phyloP scores from a whole-genome alignment of 139 green algal genomes.

The Diplosphaera chodatii region DNA sequence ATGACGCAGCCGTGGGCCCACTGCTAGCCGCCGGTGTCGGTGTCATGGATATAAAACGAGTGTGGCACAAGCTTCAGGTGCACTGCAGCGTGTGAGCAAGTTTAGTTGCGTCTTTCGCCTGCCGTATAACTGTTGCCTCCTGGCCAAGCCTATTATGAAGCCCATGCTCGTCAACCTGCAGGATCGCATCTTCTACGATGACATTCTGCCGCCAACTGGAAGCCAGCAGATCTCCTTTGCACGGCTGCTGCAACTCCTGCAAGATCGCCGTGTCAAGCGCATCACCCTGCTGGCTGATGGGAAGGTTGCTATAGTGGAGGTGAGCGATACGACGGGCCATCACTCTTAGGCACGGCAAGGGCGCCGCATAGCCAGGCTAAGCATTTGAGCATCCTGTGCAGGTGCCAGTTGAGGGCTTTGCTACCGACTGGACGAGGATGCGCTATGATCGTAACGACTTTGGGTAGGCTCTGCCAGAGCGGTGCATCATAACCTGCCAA shows the following conservation, averaged over 20 bases:
- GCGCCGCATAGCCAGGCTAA: no score
- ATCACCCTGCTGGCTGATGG: conserved; percentile 57
- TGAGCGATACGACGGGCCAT: conserved; percentile 2
- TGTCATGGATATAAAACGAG: background rate
- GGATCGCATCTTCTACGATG: conserved; percentile 38
- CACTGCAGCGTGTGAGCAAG: no score
- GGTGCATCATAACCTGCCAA: no score
- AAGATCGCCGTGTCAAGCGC: conserved; percentile 47
- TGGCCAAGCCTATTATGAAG: no score
- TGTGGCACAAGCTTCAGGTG: conserved; percentile 6
- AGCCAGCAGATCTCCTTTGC: conserved; percentile 34
- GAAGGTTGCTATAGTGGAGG: conserved; percentile 62
- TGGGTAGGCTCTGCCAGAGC: no score
- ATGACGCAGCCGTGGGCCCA: background rate
- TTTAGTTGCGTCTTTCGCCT: no score
- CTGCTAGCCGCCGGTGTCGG: background rate
- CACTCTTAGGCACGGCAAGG: no score
- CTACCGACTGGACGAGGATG: conserved; percentile 14
- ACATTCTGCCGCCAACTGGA: conserved; percentile 38
- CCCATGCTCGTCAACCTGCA: conserved; percentile 8
- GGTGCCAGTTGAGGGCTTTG: conserved; percentile 39
- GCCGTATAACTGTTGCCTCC: no score
- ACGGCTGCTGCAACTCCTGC: conserved; percentile 52
- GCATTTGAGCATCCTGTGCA: background rate
- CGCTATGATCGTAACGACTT: conserved; percentile 19